These are phyloP conservation scores for Lachancea kluyveri DNA, from an alignment of 805 yeast species.

Conservation along the genomic window DNA sequence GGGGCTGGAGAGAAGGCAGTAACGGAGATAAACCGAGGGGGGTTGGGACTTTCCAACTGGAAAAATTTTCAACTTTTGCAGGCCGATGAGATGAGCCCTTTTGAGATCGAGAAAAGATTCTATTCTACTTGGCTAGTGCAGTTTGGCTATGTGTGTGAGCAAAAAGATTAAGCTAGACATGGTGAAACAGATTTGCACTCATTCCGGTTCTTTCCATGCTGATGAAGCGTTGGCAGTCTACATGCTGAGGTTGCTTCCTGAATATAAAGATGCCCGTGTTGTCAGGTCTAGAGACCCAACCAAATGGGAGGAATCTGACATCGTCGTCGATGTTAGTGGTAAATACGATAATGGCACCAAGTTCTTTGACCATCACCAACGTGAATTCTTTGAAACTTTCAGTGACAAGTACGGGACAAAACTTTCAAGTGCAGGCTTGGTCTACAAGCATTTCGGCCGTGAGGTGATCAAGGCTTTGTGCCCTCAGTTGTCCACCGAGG, in stretches of 20 bases:
- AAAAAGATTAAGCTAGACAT: conserved; percentile 18
- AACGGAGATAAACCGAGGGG: too few species aligned
- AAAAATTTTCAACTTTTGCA: too few species aligned
- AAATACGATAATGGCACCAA: conserved; percentile 72
- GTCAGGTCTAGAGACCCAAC: conserved; percentile 80
- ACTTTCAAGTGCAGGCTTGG: conserved; percentile 88
- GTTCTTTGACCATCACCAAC: conserved; percentile 93
- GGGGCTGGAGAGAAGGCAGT: too few species aligned
- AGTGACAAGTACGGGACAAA: conserved; percentile 60
- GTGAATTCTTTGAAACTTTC: conserved; percentile 79
- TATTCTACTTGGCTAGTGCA: too few species aligned
- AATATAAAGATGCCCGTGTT: conserved; percentile 57
- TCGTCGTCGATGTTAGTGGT: conserved; percentile 93
- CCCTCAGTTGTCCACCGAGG: conserved; percentile 38
- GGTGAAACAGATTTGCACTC: conserved; percentile 68
- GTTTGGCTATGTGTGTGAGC: conserved; percentile 6
- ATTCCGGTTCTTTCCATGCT: conserved; percentile 93
- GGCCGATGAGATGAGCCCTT: conserved; percentile 1
- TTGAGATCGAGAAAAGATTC: too few species aligned
- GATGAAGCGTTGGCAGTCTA: conserved; percentile 94
- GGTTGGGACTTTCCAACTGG: too few species aligned
- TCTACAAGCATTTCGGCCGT: conserved; percentile 80
- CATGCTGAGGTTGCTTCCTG: conserved; percentile 69
- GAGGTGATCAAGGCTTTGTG: conserved; percentile 48
- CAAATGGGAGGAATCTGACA: conserved; percentile 81